Base-by-base conservation (phyloP, 768 basidiomycete species). In the Mycena venus region DNA sequence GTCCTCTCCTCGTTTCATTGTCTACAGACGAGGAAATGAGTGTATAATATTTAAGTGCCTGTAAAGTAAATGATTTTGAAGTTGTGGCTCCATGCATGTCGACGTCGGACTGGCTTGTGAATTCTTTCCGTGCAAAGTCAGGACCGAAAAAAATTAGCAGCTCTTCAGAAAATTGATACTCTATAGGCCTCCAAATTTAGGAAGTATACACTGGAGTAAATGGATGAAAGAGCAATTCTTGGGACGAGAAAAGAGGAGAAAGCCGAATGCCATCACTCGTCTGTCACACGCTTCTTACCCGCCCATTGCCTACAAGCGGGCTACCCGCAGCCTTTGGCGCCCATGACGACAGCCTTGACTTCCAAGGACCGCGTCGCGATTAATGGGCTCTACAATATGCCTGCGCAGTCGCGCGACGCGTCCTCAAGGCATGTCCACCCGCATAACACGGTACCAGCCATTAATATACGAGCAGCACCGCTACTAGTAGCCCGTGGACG, bases 361-460 rank as follows among this genome's bases (percentile, higher is more conserved):
- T 15, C 2, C 17, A 53, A 68, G 3, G 73, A 74, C 60, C 73
- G 73, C 34, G 7, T 0, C 8, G 29, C 62, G 11, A 69, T 74
- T 14, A 12, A 1, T 5, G 0, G 0, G 5, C n/a, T 74, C 10
- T 27, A 70, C 29, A n/a, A 2, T 25, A 36, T 29, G 3, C 51
- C 72, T 9, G 1, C 29, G 34, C 68, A 38, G 14, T 4, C 19
- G 12, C 67, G 73, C 31, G 73, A 74, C 73, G 73, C 73, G 73
- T 74, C 55, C n/a, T 0, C 1, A 23, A 53, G 58, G 59, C 61
- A 68, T 25, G 72, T 64, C 42, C 36, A 40, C 44, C 42, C 19
- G 29, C 51, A 23, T 32, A 3, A 29, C 49, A 40, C 32, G 36
- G 21, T 29, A 38, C 19, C n/a, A 19, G 9, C 21, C 19, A 63